Percentiles rank a stretch among this genome's conserved stretches.
These are phyloP conservation scores for Solanum hybrid DNA, from an alignment of 305 asterid genomes.

Conservation along the genomic window DNA sequence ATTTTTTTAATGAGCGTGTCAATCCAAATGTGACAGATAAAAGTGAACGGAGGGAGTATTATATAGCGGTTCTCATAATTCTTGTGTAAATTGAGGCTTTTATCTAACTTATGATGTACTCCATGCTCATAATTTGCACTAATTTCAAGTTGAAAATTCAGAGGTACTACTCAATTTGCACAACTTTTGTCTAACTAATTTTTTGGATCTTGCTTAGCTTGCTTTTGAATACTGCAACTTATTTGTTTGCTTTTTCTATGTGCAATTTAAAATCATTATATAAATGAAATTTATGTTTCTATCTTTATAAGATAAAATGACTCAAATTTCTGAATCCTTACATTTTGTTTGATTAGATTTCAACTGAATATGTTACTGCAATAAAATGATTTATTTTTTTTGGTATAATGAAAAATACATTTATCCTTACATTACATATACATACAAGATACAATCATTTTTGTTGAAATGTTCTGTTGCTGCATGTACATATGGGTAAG, in stretches of 20 bases:
- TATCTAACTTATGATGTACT: background rate
- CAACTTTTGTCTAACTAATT: background rate
- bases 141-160: background rate
- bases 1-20: rapidly evolving
- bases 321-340: background rate
- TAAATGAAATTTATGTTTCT: background rate
- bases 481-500: background rate
- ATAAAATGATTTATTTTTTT: background rate
- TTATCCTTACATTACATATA: background rate
- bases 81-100: background rate
- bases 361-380: background rate
- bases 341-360: background rate
- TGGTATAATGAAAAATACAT: background rate
- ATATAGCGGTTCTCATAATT: background rate
- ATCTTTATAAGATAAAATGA: background rate
- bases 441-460: background rate
- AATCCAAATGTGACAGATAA: too few relatives aligned
- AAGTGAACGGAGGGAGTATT: rapidly evolving
- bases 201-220: background rate
- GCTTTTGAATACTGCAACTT: background rate
- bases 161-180: background rate
- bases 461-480: background rate
- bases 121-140: background rate
- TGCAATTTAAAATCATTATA: background rate
- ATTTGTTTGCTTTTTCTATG: background rate